Evolutionary conservation across 768 basidiomycete genomes (phyloP).

Genomic region (Serendipita sp.): DNA sequence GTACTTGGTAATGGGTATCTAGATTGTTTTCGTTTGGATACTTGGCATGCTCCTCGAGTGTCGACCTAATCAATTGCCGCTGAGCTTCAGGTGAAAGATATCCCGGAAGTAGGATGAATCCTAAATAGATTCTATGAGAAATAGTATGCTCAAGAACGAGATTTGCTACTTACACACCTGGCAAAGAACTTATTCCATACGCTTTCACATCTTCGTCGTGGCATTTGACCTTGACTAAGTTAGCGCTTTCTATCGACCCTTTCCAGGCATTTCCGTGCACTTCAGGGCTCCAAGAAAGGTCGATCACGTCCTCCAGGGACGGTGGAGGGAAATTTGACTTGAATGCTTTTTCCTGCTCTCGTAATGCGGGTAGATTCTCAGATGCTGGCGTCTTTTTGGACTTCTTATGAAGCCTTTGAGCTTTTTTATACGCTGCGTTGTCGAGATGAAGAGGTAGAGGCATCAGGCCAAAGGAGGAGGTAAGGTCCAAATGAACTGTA

Average conservation of each 20-base stretch:
- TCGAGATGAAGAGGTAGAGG: slow-evolving; percentile 22
- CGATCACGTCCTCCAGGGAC: slow-evolving; percentile 45
- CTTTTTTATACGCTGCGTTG: slow-evolving; percentile 41
- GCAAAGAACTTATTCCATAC: slow-evolving; percentile 37
- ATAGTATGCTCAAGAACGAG: not conserved
- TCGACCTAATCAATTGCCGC: slow-evolving; percentile 50
- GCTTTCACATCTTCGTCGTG: slow-evolving; percentile 20
- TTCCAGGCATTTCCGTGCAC: slow-evolving; percentile 33
- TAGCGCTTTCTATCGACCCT: slow-evolving; percentile 27
- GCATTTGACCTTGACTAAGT: slow-evolving; percentile 21
- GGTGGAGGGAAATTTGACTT: slow-evolving; percentile 68
- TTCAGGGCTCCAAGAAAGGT: slow-evolving; percentile 23
- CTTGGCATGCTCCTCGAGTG: slow-evolving; percentile 58
- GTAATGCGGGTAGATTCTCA: slow-evolving; percentile 44
- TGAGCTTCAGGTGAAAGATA: slow-evolving; percentile 53
- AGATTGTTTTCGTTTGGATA: slow-evolving; percentile 81
- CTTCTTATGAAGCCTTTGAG: slow-evolving; percentile 33
- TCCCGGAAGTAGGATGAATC: slow-evolving; percentile 69
- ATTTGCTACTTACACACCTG: slow-evolving; percentile 29
- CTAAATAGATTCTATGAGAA: slow-evolving; percentile 26
- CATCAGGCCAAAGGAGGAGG: not conserved
- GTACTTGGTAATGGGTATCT: slow-evolving; percentile 71
- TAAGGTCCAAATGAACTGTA: not conserved
- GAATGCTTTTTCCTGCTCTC: slow-evolving; percentile 64
- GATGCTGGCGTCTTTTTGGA: not conserved